phyloP scores from a whole-genome alignment of 805 yeast genomes.

The Yamadazyma ubonensis region DNA sequence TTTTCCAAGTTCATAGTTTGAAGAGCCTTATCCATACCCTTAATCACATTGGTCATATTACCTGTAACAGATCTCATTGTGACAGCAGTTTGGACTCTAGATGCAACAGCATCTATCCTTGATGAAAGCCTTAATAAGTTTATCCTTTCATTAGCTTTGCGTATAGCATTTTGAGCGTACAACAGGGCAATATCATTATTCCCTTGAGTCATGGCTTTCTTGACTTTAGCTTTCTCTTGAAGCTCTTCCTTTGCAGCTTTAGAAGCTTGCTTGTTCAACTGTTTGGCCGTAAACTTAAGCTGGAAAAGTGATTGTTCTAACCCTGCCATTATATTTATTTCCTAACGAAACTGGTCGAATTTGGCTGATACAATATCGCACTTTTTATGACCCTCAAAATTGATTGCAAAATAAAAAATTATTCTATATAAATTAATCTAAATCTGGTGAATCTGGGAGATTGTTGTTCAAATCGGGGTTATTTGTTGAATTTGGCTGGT shows the following conservation, averaged over 20 bases:
- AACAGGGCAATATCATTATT: slow-evolving; percentile 89
- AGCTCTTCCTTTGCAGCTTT: slow-evolving; percentile 90
- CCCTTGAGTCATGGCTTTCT: slow-evolving; percentile 83
- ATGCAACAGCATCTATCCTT: slow-evolving; percentile 92
- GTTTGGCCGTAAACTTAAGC: slow-evolving; percentile 88
- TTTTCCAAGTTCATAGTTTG: slow-evolving; percentile 93
- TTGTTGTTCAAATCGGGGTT: neutral
- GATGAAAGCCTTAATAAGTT: slow-evolving; percentile 81
- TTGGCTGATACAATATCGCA: slow-evolving; percentile 1
- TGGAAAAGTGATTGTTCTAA: slow-evolving; percentile 59
- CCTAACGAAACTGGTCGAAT: neutral
- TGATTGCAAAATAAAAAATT: neutral
- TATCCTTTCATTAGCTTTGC: slow-evolving; percentile 84
- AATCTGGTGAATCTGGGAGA: slow-evolving; percentile 4
- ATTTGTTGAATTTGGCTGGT: neutral
- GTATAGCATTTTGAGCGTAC: slow-evolving; percentile 93
- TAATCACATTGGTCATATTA: slow-evolving; percentile 89
- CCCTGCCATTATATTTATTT: slow-evolving; percentile 32
- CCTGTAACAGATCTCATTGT: slow-evolving; percentile 95
- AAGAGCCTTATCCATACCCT: slow-evolving; percentile 95
- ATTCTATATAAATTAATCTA: slow-evolving; percentile 9
- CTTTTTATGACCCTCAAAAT: neutral
- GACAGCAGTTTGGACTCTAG: slow-evolving; percentile 95
- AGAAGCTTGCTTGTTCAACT: slow-evolving; percentile 82
- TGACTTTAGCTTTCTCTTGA: slow-evolving; percentile 81